A percentile compares a stretch with the other conserved stretches of the same genome.
These are phyloP conservation scores for Cyberlindnera nakhonratchasimensis DNA, from an alignment of 805 yeast genomes.

Conservation along the genomic window DNA sequence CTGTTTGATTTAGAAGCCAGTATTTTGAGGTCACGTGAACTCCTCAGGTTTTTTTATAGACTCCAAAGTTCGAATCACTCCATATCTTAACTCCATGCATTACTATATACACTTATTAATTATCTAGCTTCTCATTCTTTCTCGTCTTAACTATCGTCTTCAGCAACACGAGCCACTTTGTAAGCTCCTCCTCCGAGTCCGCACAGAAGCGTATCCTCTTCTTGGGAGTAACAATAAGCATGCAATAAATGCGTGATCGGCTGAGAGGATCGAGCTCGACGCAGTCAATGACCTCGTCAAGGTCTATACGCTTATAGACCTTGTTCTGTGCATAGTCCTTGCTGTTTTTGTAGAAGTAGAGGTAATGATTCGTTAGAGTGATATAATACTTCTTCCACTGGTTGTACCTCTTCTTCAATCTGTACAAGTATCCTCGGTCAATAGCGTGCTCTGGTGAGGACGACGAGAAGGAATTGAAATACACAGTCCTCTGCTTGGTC, in stretches of 20 bases:
- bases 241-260: conserved; percentile 40
- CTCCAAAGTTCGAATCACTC: background rate
- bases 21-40: background rate
- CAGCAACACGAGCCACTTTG: conserved; percentile 46
- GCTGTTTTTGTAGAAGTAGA: conserved; percentile 39
- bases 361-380: conserved; percentile 38
- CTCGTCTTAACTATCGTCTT: conserved; percentile 32
- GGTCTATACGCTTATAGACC: conserved; percentile 31
- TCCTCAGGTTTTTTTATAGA: background rate
- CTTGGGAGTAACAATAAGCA: conserved; percentile 43
- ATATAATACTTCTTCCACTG: conserved; percentile 47
- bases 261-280: conserved; percentile 49
- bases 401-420: conserved; percentile 40
- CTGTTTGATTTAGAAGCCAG: background rate
- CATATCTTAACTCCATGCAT: background rate
- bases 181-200: conserved; percentile 41
- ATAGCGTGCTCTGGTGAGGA: conserved; percentile 34
- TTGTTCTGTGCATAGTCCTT: conserved; percentile 18
- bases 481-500: conserved; percentile 5
- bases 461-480: conserved; percentile 24
- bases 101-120: background rate
- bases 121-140: conserved; percentile 12
- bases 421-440: conserved; percentile 39
- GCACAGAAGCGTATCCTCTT: conserved; percentile 45
- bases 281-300: conserved; percentile 41